Evolutionary conservation across 1,284 basidiomycete genomes (phyloP), one percentile per base, ranked within the genome.

Genomic region (Ceratobasidium sp.): DNA sequence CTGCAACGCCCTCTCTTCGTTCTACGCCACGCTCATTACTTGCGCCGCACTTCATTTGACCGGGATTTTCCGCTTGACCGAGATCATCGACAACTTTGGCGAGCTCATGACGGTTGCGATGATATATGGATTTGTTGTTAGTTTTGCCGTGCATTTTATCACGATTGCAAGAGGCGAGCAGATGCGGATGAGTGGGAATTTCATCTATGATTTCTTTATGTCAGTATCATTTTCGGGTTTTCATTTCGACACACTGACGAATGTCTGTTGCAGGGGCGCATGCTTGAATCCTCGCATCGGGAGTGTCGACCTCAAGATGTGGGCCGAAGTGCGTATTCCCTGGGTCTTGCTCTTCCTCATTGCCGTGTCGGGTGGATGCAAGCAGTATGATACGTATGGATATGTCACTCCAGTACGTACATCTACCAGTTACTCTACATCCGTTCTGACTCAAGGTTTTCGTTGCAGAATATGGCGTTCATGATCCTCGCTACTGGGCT

Each of bases 331-430:
- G 76, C 91, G 98, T 69, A 95, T 99, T 80, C 96, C 97, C 7
- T 99, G 97, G 98, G 92, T 98, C 28, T 90, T 98, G 76, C 92
- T 98, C n/a, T 99, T 99, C 88, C 92, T 97, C 84, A 89, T 99
- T 81, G 89, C 96, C 10, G 90, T 99, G 56, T 97, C 94, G 49
- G 97, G 96, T 76, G 94, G 92, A 23, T 95, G 95, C 86, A 97
- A 98, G 86, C 97, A 99, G 84, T 98, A 98, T 83, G 95, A 98
- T 82, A 86, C 90, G 54, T 91, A 93, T 81, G 97, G 97, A 56
- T 95, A 96, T 83, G 93, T 99, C 56, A 97, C 97, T 0, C 93
- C 95, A 0, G 93, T 94, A 81, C 74, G 90, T 87, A 5, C 65
- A 11, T 15, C 28, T 51, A n/a, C n/a, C n/a, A n/a, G n/a, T n/a